Evolutionary conservation across 805 yeast species (phyloP).

Genomic region (Helenozyma rhizophorensis): DNA sequence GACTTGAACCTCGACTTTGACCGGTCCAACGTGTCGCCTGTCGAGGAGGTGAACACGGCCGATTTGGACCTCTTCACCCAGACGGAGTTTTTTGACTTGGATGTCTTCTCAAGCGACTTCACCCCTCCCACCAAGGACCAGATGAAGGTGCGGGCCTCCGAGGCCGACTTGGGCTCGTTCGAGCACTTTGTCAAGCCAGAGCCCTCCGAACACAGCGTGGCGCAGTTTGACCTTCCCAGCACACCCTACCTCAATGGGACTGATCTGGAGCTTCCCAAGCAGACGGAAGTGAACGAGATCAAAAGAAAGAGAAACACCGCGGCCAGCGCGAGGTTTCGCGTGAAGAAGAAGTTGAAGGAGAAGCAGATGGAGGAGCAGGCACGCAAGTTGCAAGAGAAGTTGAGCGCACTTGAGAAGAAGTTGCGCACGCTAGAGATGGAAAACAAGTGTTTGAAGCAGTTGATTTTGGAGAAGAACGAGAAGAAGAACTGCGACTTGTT

Average conservation of each 20-base stretch:
- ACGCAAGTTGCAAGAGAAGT: conserved; percentile 65
- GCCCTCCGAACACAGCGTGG: no score
- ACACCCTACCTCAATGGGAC: no score
- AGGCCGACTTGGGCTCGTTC: no score
- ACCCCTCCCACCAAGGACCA: conserved; percentile 11
- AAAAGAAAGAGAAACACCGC: conserved; percentile 88
- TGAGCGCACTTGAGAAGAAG: conserved; percentile 62
- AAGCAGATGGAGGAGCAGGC: conserved; percentile 82
- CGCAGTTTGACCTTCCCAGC: background rate
- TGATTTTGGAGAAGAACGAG: conserved; percentile 74
- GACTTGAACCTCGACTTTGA: conserved; percentile 38
- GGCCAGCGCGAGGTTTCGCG: conserved; percentile 89
- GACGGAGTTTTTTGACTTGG: conserved; percentile 37
- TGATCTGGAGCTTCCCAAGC: background rate
- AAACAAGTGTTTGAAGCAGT: conserved; percentile 74
- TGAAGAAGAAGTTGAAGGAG: conserved; percentile 88
- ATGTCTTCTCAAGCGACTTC: conserved; percentile 23
- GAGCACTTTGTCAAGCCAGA: no score
- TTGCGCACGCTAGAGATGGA: conserved; percentile 90
- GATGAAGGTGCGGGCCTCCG: background rate
- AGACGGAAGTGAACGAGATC: conserved; percentile 36
- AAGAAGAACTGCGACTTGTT: conserved; percentile 25
- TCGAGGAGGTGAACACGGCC: conserved; percentile 14
- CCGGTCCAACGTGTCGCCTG: conserved; percentile 18
- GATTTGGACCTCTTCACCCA: conserved; percentile 39